Base-by-base conservation (phyloP, 2,329 filamentous ascomycete genomes). In the Aspergillus sp. region DNA sequence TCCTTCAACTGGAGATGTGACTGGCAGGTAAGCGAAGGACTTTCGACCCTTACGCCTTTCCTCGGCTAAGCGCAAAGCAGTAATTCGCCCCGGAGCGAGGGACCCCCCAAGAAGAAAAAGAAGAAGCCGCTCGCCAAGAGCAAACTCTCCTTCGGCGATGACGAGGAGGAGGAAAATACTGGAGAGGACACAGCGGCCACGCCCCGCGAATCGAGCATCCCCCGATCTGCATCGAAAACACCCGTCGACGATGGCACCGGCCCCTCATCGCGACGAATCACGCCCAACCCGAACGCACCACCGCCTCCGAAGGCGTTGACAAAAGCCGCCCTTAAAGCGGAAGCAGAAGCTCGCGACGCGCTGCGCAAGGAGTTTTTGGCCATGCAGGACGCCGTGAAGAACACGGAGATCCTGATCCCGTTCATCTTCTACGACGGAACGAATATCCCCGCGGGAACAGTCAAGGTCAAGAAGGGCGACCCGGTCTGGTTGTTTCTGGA, bases 391-490 rank as follows among this genome's bases (percentile, higher is more conserved):
- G 84, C 86, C 0, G 88, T 97, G 59, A 96, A 95, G 74, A 84
- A 84, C 17, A 92, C 91, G 8, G 92, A 96, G 65, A 89, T 99
- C 50, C 81, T 88, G 14, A 87, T 99, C 30, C 94, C 94, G 0
- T 99, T 97, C 70, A 90, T 97, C 3, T 97, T 97, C 68, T 97
- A 96, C 74, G 93, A 97, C 61, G 94, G 94, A 14, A 90, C 90
- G 19, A 93, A 95, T 68, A 88, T 89, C 10, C 89, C 92, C 0
- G 90, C 91, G 14, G 92, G 93, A 1, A 82, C 82, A 13, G 92
- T 93, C 45, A 86, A 87, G 53, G 83, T 97, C 47, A 95, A 91
- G 72, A 99, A 99, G 73, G 93, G 94, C 9, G 94, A 97, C 65
- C 87, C 85, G 51, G 80, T 95, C 22, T 97, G 94, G 94, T 76